These are phyloP conservation scores for Alternaria arbusti DNA, from an alignment of 2,329 filamentous ascomycete genomes.

Conservation along the genomic window DNA sequence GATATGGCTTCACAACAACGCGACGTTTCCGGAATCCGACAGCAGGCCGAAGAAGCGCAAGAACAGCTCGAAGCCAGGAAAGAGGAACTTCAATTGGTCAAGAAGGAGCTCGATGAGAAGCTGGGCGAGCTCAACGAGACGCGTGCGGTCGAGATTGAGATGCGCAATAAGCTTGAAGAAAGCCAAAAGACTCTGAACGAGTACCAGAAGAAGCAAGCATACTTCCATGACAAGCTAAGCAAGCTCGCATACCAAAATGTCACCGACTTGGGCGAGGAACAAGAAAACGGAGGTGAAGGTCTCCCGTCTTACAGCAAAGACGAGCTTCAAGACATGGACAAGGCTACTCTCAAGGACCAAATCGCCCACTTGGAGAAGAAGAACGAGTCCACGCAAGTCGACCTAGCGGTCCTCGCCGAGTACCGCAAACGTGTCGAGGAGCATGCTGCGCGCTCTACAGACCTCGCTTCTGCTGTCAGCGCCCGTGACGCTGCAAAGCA, in stretches of 20 bases:
- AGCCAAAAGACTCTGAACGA: slow-evolving; percentile 88
- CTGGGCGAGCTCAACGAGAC: slow-evolving; percentile 85
- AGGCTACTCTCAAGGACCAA: slow-evolving; percentile 66
- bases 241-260: slow-evolving; percentile 86
- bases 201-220: slow-evolving; percentile 80
- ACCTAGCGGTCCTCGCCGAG: slow-evolving; percentile 84
- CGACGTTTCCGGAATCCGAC: slow-evolving; percentile 74
- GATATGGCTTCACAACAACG: slow-evolving; percentile 80
- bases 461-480: slow-evolving; percentile 78
- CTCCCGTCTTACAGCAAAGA: slow-evolving; percentile 81
- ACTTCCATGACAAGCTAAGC: slow-evolving; percentile 88
- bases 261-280: slow-evolving; percentile 63
- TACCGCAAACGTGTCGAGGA: slow-evolving; percentile 87
- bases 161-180: slow-evolving; percentile 97
- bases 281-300: slow-evolving; percentile 50
- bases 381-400: slow-evolving; percentile 84
- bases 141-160: slow-evolving; percentile 90
- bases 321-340: slow-evolving; percentile 68
- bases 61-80: slow-evolving; percentile 78
- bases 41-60: slow-evolving; percentile 81
- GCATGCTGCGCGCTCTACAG: slow-evolving; percentile 79
- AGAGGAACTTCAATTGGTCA: slow-evolving; percentile 77
- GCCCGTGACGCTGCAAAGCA: slow-evolving; percentile 88
- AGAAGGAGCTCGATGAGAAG: slow-evolving; percentile 86
- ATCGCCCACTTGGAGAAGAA: slow-evolving; percentile 74